Evolutionary conservation across 352 stramenopile genomes (phyloP), one percentile per base, ranked within the genome.

Genomic region (Thalassiosira mediterranea): DNA sequence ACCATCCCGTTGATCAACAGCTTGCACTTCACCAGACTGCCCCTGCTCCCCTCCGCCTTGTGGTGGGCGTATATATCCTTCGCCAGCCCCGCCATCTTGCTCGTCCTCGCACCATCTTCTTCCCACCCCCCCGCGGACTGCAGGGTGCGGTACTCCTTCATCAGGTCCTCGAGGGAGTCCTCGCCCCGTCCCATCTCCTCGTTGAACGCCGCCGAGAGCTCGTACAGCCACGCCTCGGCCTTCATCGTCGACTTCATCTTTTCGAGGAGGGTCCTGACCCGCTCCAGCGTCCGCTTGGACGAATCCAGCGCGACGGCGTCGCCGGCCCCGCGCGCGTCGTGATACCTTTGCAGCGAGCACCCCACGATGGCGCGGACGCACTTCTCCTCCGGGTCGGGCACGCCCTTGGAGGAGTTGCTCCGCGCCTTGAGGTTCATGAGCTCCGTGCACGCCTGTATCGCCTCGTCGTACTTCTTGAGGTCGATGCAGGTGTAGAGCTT

Each of bases 401-500:
- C 72, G 7, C 70, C 62, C 60, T 88, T 68, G 10, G 72, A 73
- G 21, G 47, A 38, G 42, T 77, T 79, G 37, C 70, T 80, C 11
- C 72, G 68, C 13, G 51, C 52, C 40, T 79, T 86, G 10, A 91
- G 71, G 66, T 86, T 79, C 23, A 93, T 67, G 15, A 93, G 34
- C 56, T 86, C 67, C 52, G 62, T 63, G 54, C 84, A 90, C 28
- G 87, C 81, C 72, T 93, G 87, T n/a, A 91, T 78, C 25, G 87
- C 87, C 71, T 93, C 87, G 40, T 93, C 84, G 46, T 80, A 91
- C 53, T 90, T 93, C 67, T 84, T 68, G 19, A 93, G 64, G 74
- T 93, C 87, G 21, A 93, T 86, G 72, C 84, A 91, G 4, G 72
- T 81, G 59, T 91, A 90, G 0, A 93, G 65, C 72, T 93, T 91